phyloP scores from a whole-genome alignment of 805 yeast species.

The Candida dajiaensis region DNA sequence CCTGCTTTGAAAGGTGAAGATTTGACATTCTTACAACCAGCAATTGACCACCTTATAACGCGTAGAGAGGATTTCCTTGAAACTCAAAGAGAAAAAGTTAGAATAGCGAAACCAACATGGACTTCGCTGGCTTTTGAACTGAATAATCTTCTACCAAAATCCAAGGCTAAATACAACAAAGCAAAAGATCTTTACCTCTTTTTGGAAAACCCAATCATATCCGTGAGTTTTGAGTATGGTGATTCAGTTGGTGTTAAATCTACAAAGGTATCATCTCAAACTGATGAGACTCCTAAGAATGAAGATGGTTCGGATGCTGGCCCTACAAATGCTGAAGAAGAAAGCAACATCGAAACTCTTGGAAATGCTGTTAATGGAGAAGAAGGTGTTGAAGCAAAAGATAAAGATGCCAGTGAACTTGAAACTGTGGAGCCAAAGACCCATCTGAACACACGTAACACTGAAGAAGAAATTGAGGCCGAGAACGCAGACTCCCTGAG shows the following conservation, averaged over 20 bases:
- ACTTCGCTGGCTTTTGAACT: conserved; percentile 22
- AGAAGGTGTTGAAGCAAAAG: too few relatives aligned
- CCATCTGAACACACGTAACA: not conserved
- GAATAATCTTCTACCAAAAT: conserved; percentile 30
- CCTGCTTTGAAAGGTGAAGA: conserved; percentile 7
- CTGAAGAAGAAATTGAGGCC: not conserved
- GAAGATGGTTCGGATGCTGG: not conserved
- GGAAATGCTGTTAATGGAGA: not conserved
- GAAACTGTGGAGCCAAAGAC: not conserved
- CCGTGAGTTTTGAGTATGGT: conserved; percentile 25
- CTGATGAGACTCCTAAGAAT: not conserved
- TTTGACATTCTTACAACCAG: conserved; percentile 14
- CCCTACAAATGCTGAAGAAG: not conserved
- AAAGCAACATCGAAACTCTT: too few relatives aligned
- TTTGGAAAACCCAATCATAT: conserved; percentile 43
- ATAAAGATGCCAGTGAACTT: not conserved
- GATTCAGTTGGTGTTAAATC: not conserved
- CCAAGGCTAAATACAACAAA: conserved; percentile 25
- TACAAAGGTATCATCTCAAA: not conserved
- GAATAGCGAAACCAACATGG: conserved; percentile 24
- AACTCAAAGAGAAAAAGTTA: conserved; percentile 8
- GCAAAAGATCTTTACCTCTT: conserved; percentile 47
- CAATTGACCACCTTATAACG: conserved; percentile 6
- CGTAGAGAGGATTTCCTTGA: conserved; percentile 7
- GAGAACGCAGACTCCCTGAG: not conserved